phyloP scores from a whole-genome alignment of 2,329 filamentous ascomycete genomes.

The Colletotrichum sp. region DNA sequence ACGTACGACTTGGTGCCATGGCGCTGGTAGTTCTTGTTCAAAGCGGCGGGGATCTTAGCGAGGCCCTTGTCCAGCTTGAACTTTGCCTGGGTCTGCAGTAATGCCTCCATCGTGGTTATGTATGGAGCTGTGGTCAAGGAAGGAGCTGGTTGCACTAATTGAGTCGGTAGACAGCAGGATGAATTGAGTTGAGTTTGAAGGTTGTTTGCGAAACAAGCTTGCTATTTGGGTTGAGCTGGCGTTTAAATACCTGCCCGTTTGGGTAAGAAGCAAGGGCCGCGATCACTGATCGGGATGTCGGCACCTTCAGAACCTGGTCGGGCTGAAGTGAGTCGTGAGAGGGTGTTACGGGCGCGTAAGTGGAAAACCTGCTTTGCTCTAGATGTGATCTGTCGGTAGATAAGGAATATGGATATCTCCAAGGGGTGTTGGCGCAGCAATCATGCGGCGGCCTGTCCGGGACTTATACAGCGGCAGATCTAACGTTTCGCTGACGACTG shows the following conservation, averaged over 20 bases:
- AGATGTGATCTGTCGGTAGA: not conserved
- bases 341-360: not conserved
- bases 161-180: not conserved
- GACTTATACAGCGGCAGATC: not conserved
- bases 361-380: not conserved
- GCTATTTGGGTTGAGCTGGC: not conserved
- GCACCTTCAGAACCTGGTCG: not conserved
- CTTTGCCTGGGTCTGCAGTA: constrained; percentile 11
- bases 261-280: not conserved
- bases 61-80: constrained; percentile 12
- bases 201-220: not conserved
- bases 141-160: not conserved
- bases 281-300: not conserved
- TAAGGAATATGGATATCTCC: not conserved
- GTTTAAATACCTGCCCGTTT: not conserved
- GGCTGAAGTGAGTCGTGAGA: not conserved
- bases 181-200: not conserved
- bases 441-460: not conserved
- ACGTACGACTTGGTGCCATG: constrained; percentile 16
- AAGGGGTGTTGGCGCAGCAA: not conserved
- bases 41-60: not conserved
- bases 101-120: not conserved
- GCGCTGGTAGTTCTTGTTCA: constrained; percentile 13
- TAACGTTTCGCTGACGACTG: not conserved
- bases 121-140: not conserved